Conservation (phyloP, 1,284 basidiomycete genomes). For the Malassezia dermatis region DNA sequence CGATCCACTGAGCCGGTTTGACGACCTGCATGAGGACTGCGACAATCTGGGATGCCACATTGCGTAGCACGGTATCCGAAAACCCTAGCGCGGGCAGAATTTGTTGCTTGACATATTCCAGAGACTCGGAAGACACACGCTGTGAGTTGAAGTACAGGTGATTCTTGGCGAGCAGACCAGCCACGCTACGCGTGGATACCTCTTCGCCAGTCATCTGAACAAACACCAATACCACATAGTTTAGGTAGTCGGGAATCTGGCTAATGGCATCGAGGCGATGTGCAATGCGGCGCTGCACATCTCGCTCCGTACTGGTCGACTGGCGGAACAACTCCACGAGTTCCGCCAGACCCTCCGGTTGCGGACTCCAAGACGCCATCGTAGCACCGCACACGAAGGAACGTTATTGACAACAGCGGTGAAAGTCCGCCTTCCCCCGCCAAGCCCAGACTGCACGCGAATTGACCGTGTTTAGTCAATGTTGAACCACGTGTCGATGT, state of each 20-base stretch:
- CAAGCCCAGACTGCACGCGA: background rate
- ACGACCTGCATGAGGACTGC: slow-evolving; percentile 43
- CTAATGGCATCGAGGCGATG: slow-evolving; percentile 38
- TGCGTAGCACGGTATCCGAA: slow-evolving; percentile 40
- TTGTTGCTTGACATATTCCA: slow-evolving; percentile 41
- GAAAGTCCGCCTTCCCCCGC: background rate
- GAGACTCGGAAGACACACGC: slow-evolving; percentile 31
- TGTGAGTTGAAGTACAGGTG: slow-evolving; percentile 53
- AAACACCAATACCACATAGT: slow-evolving; percentile 87
- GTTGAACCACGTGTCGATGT: background rate
- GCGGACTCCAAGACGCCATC: slow-evolving; percentile 35
- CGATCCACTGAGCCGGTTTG: slow-evolving; percentile 38
- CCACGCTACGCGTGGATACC: slow-evolving; percentile 82
- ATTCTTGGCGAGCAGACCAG: slow-evolving; percentile 94
- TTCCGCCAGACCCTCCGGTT: slow-evolving; percentile 35
- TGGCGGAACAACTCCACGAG: slow-evolving; percentile 39
- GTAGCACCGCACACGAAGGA: background rate
- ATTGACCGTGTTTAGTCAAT: background rate
- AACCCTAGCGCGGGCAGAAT: slow-evolving; percentile 41
- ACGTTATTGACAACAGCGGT: background rate
- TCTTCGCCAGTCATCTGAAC: slow-evolving; percentile 70
- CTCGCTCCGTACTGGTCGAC: slow-evolving; percentile 34
- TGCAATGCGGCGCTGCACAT: slow-evolving; percentile 36
- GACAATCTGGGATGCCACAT: slow-evolving; percentile 45
- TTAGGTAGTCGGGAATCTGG: slow-evolving; percentile 59